Percentiles rank a stretch among this genome's conserved stretches.
These are phyloP conservation scores for Colletotrichum ledebouriae DNA, from an alignment of 2,329 filamentous ascomycete species.

Conservation along the genomic window DNA sequence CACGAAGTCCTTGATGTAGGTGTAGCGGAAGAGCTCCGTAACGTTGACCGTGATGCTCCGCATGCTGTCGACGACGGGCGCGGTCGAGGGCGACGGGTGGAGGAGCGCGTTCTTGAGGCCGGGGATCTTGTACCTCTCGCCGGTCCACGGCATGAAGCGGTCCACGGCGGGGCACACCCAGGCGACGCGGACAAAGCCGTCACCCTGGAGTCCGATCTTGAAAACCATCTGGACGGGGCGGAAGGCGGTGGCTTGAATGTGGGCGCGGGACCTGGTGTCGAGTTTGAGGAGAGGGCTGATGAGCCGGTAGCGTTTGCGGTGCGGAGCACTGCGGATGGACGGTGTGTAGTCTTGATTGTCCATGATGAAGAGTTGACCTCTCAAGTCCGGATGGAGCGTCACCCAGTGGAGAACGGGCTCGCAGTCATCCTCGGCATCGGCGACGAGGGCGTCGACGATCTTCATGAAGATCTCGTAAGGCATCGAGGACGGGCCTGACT, in stretches of 20 bases:
- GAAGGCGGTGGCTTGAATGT: neutral
- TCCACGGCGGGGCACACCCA: slow-evolving; percentile 4
- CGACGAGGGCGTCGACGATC: neutral
- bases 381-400: neutral
- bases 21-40: too few relatives aligned
- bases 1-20: too few relatives aligned
- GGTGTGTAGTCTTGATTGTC: slow-evolving; percentile 6
- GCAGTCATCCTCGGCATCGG: neutral
- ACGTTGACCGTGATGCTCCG: too few relatives aligned
- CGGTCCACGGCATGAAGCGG: too few relatives aligned
- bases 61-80: too few relatives aligned
- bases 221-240: slow-evolving; percentile 6
- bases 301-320: neutral
- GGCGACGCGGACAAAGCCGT: neutral
- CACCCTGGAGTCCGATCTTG: neutral
- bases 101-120: too few relatives aligned
- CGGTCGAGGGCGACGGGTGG: too few relatives aligned
- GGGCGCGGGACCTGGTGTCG: neutral
- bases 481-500: neutral
- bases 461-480: neutral
- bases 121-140: too few relatives aligned
- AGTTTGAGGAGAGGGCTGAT: neutral
- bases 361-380: neutral
- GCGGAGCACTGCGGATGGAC: neutral
- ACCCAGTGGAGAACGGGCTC: neutral